Evolutionary conservation across 192 early-diverging fungal genomes (phyloP).

Genomic region (Entrophospora sp.): DNA sequence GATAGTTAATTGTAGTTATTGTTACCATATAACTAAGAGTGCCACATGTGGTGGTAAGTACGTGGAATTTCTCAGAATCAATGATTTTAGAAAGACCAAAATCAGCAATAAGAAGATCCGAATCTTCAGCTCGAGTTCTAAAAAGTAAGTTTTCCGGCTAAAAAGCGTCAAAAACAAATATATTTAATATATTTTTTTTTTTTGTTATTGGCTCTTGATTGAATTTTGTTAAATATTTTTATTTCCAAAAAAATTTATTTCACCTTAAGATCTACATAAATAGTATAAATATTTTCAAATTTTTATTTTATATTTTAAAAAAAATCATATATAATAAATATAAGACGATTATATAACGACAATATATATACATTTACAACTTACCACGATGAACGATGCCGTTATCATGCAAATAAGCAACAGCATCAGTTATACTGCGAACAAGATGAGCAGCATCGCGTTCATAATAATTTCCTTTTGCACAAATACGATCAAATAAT

Average conservation of each 20-base stretch:
- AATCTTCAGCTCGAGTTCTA: constrained; percentile 43
- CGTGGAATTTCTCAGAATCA: constrained; percentile 45
- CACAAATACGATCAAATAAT: constrained; percentile 80
- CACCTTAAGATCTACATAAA: constrained; percentile 35
- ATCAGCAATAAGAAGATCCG: constrained; percentile 68
- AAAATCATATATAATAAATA: background rate
- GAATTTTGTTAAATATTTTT: constrained; percentile 62
- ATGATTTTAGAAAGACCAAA: constrained; percentile 71
- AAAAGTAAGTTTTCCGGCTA: constrained; percentile 79
- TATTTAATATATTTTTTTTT: too few relatives aligned
- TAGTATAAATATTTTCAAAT: too few relatives aligned
- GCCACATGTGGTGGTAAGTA: constrained; percentile 63
- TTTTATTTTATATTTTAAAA: background rate
- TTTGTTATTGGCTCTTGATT: too few relatives aligned
- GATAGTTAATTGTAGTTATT: too few relatives aligned
- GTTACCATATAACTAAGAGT: constrained; percentile 74
- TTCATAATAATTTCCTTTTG: constrained; percentile 64
- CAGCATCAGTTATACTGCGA: constrained; percentile 64
- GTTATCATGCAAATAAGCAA: constrained; percentile 76
- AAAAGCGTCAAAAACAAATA: too few relatives aligned
- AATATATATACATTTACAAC: too few relatives aligned
- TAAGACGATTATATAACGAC: too few relatives aligned
- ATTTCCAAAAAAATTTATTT: constrained; percentile 45
- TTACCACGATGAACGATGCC: constrained; percentile 79
- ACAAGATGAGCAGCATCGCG: constrained; percentile 73